Conservation (phyloP, 768 basidiomycete genomes). For the Asterophora parasitica region DNA sequence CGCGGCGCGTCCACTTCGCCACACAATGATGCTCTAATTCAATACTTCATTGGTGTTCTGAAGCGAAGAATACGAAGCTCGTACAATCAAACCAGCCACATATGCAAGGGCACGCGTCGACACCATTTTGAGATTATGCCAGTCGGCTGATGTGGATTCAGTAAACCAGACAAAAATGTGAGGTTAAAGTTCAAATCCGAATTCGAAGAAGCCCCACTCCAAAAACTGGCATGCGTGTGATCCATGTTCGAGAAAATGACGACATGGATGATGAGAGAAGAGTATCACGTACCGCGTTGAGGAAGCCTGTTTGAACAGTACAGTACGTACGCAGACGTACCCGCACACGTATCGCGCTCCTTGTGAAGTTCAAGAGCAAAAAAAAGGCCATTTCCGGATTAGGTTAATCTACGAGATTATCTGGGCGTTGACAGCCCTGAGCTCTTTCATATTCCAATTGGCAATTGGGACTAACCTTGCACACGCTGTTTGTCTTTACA, state of each 20-base stretch:
- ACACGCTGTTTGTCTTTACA: no score
- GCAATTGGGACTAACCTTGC: no score
- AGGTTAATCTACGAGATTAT: not conserved
- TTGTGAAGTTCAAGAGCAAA: no score
- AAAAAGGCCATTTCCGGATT: not conserved
- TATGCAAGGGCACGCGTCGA: slow-evolving; percentile 16
- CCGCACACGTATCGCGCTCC: no score
- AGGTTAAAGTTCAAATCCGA: not conserved
- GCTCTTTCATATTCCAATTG: no score
- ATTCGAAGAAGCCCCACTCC: no score
- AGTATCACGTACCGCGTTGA: no score
- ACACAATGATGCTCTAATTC: slow-evolving; percentile 37
- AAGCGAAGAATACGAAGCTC: not conserved
- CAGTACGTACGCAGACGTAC: no score
- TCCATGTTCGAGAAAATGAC: not conserved
- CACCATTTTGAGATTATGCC: slow-evolving; percentile 13
- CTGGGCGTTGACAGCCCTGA: not conserved
- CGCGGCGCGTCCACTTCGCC: slow-evolving; percentile 37
- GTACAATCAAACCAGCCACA: slow-evolving; percentile 14
- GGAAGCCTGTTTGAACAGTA: no score
- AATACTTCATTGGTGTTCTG: not conserved
- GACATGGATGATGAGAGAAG: not conserved
- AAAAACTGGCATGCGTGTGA: not conserved
- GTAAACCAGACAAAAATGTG: not conserved
- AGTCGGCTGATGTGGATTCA: not conserved